phyloP scores from a whole-genome alignment of 164 flowering plant genomes.

The Aristolochia contorta region DNA sequence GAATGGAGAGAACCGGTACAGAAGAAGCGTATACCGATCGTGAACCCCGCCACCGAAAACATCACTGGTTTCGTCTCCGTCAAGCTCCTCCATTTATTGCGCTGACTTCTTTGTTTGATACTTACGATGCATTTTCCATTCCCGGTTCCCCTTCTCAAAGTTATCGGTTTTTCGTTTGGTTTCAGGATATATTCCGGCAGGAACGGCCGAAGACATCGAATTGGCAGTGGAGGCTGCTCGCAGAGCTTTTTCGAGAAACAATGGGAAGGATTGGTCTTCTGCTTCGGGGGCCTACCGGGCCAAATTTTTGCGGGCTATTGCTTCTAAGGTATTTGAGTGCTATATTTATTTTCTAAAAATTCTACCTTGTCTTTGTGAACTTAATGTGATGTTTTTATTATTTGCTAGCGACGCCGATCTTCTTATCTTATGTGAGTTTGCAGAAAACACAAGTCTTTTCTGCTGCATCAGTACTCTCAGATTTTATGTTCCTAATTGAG shows the following conservation, averaged over 20 bases:
- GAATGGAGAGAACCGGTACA: conserved; percentile 65
- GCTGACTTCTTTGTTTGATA: not conserved
- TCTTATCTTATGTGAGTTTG: not conserved
- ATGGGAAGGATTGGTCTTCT: conserved; percentile 62
- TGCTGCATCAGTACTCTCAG: too few relatives aligned
- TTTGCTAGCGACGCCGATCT: not conserved
- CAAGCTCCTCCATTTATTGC: not conserved
- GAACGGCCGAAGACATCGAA: conserved; percentile 85
- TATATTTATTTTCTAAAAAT: not conserved
- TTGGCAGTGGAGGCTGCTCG: conserved; percentile 83
- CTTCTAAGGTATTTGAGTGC: conserved; percentile 56
- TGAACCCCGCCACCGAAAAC: conserved; percentile 81
- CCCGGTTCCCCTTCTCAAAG: not conserved
- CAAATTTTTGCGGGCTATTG: conserved; percentile 83
- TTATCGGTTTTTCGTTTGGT: not conserved
- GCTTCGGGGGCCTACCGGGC: conserved; percentile 90
- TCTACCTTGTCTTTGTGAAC: not conserved
- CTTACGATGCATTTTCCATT: not conserved
- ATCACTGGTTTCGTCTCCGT: conserved; percentile 39
- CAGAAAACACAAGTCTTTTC: not conserved
- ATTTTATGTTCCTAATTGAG: not conserved
- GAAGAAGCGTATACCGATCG: conserved; percentile 56
- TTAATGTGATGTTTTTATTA: not conserved
- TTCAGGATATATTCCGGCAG: conserved; percentile 86
- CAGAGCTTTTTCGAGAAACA: conserved; percentile 49